Evolutionary conservation across 176 grass and related monocot genomes (phyloP).

Genomic region (Oryza meyeriana): DNA sequence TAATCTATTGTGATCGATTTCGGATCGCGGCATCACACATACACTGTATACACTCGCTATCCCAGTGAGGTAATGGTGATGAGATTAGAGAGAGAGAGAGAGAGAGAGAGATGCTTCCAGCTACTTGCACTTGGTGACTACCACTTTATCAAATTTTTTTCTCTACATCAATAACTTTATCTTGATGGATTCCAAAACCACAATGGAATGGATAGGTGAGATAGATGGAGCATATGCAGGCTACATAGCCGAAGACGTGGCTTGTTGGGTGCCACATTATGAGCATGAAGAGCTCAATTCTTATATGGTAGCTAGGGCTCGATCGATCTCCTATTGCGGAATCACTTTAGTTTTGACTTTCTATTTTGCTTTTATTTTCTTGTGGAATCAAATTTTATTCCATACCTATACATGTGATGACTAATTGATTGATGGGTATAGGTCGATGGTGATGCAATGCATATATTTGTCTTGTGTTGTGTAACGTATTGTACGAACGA

Average conservation of each 20-base stretch:
- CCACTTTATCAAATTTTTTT: not conserved
- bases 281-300: constrained; percentile 10
- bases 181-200: constrained; percentile 25
- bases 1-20: constrained; percentile 27
- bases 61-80: constrained; percentile 15
- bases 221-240: not conserved
- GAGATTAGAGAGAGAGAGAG: constrained; percentile 1
- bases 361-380: not conserved
- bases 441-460: not conserved
- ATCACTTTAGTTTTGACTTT: constrained; percentile 34
- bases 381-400: constrained; percentile 20
- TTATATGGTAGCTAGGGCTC: constrained; percentile 2
- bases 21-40: constrained; percentile 44
- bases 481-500: constrained; percentile 21
- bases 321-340: not conserved
- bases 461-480: not conserved
- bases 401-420: constrained; percentile 11
- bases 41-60: not conserved
- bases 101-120: constrained; percentile 11
- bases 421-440: not conserved
- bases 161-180: constrained; percentile 9
- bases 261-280: constrained; percentile 25
- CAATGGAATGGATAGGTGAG: not conserved
- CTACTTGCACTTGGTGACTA: constrained; percentile 6
- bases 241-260: constrained; percentile 13